Base-by-base conservation (phyloP, 805 yeast genomes). In the Torulaspora gathmanii region DNA sequence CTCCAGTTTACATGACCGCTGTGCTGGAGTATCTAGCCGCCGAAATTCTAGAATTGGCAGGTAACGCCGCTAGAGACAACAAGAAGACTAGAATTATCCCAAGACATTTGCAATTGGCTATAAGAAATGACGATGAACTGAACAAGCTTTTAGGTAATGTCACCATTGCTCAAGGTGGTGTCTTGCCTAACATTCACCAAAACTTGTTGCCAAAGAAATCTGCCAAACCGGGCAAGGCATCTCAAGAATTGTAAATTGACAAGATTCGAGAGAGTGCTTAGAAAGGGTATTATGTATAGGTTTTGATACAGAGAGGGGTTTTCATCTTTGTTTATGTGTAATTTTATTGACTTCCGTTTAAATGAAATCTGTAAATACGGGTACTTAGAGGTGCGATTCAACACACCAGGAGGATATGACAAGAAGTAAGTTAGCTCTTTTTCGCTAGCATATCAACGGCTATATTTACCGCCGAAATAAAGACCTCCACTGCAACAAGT, bases 101-200 rank as follows among this genome's bases (percentile, higher is more conserved):
- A 75, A 89, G 96, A 78, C 96, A 89, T 74, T 80, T 89, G 73
- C 95, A 88, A 74, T 79, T 89, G 63, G 96, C 96, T 70, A 88
- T 89, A 78, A 86, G 96, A 80, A 89, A 88, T 69, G 96, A 89
- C 78, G 96, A 89, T 75, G 96, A 89, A 74, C 79, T 89, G 73
- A 88, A 89, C 84, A 87, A 85, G 72, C 79, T 88, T 63, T 77
- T 89, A 55, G 79, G 82, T 51, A 87, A 86, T 70, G 97, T 90
- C 57, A 89, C 96, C 54, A 89, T 88, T 64, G 95, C 96, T 57
- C 93, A 87, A 74, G 96, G 96, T 82, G 96, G 96, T 85, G 96
- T 89, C 62, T 79, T 88, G 71, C 96, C 96, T 75, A 86, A 86
- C 82, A 85, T 87, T 66, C 95, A 86, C 76, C 86, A 82, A 74